Base-by-base conservation (phyloP, 495 filamentous ascomycete species). In the Penicillium nucicola region DNA sequence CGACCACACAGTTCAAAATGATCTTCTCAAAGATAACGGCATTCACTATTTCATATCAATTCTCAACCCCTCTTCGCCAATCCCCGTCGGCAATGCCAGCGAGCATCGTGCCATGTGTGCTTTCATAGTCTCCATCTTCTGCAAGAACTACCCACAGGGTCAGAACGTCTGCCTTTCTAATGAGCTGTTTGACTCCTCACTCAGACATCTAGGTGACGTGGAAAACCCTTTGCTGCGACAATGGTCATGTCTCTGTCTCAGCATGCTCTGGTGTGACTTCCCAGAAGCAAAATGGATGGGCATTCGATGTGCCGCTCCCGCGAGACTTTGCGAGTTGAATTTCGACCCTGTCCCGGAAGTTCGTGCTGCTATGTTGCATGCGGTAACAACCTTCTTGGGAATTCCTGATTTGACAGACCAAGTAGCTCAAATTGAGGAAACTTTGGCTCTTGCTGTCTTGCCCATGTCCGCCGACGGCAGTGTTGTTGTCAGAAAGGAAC, bases 21-120 rank as follows among this genome's bases (percentile, higher is more conserved):
- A 97, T 64, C 73, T 99, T 3, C 78, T 99, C 48, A 96, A 96
- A 67, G 93, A 99, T 62, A 96, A 89, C 58, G 92, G 93, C 2
- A 97, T 95, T 60, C 88, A 88, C 50, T 99, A 99, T 65, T 99
- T 99, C 67, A 87, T 93, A 33, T 82, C 81, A 30, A 95, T 97
- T 37, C 78, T 99, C 35, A 89, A 89, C 55, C 90, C 91, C 1
- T 77, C 79, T 11, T 87, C 89, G 31, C 83, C 79, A n/a, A 84
- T 97, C 22, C 88, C 89, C 1, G 86, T 92, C 18, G 78, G 79
- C 12, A 93, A 96, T 62, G 83, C 84, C 38, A 88, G 88, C 52
- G 92, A 97, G 66, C 95, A 99, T 68, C 88, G 92, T 61, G 92
- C 95, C 17, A 99, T 99, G 93, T 97, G 92, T 61, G 93, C 93